Conservation (phyloP, 345 rosid genomes). For the Raphanus sativus region DNA sequence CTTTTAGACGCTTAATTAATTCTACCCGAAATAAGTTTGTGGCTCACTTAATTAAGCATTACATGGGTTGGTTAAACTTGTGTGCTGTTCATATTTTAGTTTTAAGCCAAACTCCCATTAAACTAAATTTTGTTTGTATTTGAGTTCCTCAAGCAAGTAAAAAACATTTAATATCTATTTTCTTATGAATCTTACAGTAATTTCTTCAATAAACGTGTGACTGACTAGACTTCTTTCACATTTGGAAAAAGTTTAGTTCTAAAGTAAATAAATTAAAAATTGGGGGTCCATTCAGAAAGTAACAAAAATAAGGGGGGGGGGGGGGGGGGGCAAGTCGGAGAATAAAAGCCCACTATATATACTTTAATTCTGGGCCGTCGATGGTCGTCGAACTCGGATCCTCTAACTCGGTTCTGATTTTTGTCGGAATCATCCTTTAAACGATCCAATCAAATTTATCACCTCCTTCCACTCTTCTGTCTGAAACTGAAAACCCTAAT, state of each 20-base stretch:
- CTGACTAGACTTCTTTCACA: no score
- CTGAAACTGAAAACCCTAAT: constrained; percentile 27
- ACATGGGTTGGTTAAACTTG: no score
- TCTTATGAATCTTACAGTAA: no score
- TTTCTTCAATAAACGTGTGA: no score
- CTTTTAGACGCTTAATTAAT: no score
- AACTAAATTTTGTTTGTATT: no score
- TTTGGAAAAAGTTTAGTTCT: not conserved
- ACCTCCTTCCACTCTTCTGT: not conserved
- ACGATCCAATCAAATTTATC: constrained; percentile 23
- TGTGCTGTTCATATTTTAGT: no score
- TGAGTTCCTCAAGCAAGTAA: no score
- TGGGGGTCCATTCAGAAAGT: not conserved
- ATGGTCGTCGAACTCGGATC: not conserved
- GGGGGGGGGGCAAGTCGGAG: not conserved
- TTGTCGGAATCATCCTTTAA: not conserved
- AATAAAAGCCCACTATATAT: constrained; percentile 13
- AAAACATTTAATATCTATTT: no score
- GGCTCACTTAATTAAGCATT: no score
- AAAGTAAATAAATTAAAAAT: not conserved
- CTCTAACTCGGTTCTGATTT: constrained; percentile 7
- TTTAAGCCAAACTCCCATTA: no score
- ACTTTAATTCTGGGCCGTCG: constrained; percentile 16
- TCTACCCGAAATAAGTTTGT: no score
- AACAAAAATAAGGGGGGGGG: not conserved